phyloP scores from a whole-genome alignment of 2,329 filamentous ascomycete species.

The Calonectria henricotiae region DNA sequence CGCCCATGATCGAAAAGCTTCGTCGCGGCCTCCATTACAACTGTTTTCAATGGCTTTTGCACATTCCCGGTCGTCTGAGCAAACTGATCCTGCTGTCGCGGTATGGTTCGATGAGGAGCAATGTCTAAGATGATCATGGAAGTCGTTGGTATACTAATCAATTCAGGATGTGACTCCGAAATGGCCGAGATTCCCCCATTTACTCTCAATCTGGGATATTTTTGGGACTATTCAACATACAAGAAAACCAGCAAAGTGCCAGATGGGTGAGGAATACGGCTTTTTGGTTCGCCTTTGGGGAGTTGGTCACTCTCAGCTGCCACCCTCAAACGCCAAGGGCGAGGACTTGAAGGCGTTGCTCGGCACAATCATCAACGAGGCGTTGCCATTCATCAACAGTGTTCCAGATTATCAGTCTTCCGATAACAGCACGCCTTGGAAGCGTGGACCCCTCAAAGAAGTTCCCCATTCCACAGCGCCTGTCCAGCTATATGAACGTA shows the following conservation, averaged over 20 bases:
- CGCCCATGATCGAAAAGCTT: background rate
- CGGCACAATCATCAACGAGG: slow-evolving; percentile 70
- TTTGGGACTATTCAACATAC: background rate
- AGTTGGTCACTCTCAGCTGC: slow-evolving; percentile 66
- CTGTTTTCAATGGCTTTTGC: background rate
- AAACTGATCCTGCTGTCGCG: background rate
- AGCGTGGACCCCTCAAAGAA: slow-evolving; percentile 66
- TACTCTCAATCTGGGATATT: background rate
- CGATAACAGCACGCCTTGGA: slow-evolving; percentile 62
- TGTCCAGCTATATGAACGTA: slow-evolving; percentile 70
- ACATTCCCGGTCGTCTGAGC: too few species aligned
- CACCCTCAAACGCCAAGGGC: slow-evolving; percentile 58
- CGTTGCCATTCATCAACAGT: slow-evolving; percentile 72
- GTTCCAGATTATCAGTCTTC: slow-evolving; percentile 60
- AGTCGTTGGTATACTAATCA: background rate
- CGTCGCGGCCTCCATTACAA: background rate
- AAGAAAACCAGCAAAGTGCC: background rate
- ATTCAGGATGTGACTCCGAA: background rate
- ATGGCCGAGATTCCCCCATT: background rate
- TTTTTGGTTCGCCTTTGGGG: slow-evolving; percentile 72
- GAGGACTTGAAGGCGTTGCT: slow-evolving; percentile 69
- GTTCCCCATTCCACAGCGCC: slow-evolving; percentile 66
- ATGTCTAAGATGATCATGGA: background rate
- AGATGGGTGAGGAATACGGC: slow-evolving; percentile 56
- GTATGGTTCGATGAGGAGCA: background rate